These are phyloP conservation scores for Suillus clintonianus DNA, from an alignment of 768 basidiomycete genomes.

Conservation along the genomic window DNA sequence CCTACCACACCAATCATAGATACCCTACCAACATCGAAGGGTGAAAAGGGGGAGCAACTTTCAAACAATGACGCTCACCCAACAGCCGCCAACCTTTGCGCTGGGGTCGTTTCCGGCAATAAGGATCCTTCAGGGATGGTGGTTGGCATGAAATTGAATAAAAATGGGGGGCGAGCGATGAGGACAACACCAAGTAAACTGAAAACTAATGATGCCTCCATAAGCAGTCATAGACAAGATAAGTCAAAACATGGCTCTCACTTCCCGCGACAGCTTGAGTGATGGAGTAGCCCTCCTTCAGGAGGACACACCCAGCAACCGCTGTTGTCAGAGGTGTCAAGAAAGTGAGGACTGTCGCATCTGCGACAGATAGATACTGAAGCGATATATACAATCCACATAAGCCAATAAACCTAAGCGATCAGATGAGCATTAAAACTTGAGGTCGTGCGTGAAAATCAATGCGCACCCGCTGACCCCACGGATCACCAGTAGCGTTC, in stretches of 20 bases:
- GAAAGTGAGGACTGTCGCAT: slow-evolving; percentile 78
- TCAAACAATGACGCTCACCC: slow-evolving; percentile 34
- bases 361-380: slow-evolving; percentile 74
- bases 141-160: slow-evolving; percentile 54
- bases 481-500: slow-evolving; percentile 54
- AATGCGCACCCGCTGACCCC: slow-evolving; percentile 60
- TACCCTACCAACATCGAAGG: slow-evolving; percentile 39
- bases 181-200: slow-evolving; percentile 78
- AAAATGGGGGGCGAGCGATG: slow-evolving; percentile 73
- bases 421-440: neutral
- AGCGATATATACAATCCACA: slow-evolving; percentile 69
- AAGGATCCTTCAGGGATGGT: neutral
- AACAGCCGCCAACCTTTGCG: slow-evolving; percentile 59
- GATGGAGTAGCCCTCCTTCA: slow-evolving; percentile 60
- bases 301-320: slow-evolving; percentile 58
- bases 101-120: slow-evolving; percentile 20
- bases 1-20: slow-evolving; percentile 68
- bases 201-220: slow-evolving; percentile 39
- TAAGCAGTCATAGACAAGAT: neutral
- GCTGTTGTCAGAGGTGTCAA: slow-evolving; percentile 68
- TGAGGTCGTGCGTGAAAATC: neutral
- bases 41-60: neutral
- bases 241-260: slow-evolving; percentile 20
- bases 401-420: slow-evolving; percentile 66
- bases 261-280: slow-evolving; percentile 59